These are phyloP conservation scores for Cephalotrichum gorgonifer DNA, from an alignment of 2,329 filamentous ascomycete species.

Conservation along the genomic window DNA sequence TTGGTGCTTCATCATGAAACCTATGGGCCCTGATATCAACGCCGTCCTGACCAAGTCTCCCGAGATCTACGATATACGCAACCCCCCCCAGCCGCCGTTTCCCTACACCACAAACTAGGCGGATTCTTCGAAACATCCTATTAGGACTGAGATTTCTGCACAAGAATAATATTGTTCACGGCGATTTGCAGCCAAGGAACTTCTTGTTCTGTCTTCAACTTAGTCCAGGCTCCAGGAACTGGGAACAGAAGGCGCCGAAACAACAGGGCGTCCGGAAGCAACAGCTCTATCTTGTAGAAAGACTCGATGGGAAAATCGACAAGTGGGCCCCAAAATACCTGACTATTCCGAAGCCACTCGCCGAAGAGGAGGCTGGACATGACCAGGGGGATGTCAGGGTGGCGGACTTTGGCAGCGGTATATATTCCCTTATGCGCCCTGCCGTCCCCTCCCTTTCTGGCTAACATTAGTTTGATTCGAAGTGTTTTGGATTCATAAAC, in stretches of 20 bases:
- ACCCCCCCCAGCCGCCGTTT: background rate
- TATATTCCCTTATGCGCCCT: background rate
- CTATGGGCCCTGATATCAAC: background rate
- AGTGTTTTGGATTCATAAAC: background rate
- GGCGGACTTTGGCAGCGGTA: constrained; percentile 5
- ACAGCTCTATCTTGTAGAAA: background rate
- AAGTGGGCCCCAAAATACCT: constrained; percentile 6
- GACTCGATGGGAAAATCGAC: constrained; percentile 3
- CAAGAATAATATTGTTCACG: constrained; percentile 6
- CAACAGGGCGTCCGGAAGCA: background rate
- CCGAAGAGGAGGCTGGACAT: background rate
- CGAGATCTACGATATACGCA: constrained; percentile 2
- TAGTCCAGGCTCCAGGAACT: background rate
- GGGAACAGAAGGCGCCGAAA: background rate
- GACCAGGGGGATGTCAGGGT: background rate
- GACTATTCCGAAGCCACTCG: background rate
- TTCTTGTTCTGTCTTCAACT: constrained; percentile 2
- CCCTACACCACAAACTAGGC: background rate
- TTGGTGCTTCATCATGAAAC: background rate
- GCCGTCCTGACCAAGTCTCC: constrained; percentile 9
- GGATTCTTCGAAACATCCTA: background rate
- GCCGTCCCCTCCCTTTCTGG: background rate
- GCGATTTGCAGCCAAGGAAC: constrained; percentile 7
- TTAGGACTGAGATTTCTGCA: constrained; percentile 5
- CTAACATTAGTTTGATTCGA: background rate